Percentiles rank a stretch among this genome's conserved stretches.
Evolutionary conservation across 257 asterid genomes (phyloP).

Genomic region (Eustoma russellianum): DNA sequence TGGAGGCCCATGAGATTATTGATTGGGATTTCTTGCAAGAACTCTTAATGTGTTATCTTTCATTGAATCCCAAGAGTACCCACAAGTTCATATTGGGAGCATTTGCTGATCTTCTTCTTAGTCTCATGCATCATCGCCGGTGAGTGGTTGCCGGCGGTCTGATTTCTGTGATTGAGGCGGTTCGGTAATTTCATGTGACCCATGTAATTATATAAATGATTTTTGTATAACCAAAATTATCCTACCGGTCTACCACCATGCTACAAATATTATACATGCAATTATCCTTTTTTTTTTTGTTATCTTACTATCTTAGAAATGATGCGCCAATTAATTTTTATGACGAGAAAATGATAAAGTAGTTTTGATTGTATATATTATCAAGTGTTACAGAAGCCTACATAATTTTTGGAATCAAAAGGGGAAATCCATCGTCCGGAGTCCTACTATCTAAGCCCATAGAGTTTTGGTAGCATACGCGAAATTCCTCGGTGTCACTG

Average conservation of each 20-base stretch:
- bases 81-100: constrained; percentile 87
- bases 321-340: too few relatives aligned
- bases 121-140: constrained; percentile 35
- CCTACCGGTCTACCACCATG: too few relatives aligned
- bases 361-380: too few relatives aligned
- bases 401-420: too few relatives aligned
- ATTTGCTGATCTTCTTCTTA: constrained; percentile 74
- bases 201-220: constrained; percentile 8
- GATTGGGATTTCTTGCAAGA: constrained; percentile 73
- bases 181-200: constrained; percentile 23
- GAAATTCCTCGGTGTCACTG: too few relatives aligned
- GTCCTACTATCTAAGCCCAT: too few relatives aligned
- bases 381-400: too few relatives aligned
- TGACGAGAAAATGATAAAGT: too few relatives aligned
- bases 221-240: too few relatives aligned
- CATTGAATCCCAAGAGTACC: constrained; percentile 69
- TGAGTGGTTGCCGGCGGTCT: constrained; percentile 17
- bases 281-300: background rate
- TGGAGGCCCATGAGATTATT: constrained; percentile 61
- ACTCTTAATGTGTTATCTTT: constrained; percentile 64
- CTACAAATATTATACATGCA: background rate
- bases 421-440: too few relatives aligned
- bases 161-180: constrained; percentile 15
- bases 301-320: background rate
- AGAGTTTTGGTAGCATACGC: too few relatives aligned